Percentiles rank a stretch among this genome's conserved stretches.
These are phyloP conservation scores for Nematocida sp. DNA, from an alignment of 371 early-diverging fungal species.

Conservation along the genomic window DNA sequence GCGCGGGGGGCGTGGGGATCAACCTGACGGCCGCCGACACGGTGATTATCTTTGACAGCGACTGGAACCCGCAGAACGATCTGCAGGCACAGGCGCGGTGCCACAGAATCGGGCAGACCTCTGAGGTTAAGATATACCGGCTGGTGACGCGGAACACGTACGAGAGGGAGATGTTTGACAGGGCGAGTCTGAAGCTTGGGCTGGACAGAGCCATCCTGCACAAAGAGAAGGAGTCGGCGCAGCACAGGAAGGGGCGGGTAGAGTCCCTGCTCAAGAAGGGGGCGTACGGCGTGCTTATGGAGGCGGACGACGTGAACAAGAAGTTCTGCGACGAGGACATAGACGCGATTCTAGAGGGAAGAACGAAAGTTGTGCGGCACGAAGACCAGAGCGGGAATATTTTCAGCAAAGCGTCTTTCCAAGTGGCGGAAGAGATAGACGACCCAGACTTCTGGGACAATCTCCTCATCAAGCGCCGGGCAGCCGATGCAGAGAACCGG, in stretches of 20 bases:
- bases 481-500: slow-evolving; percentile 60
- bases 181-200: slow-evolving; percentile 81
- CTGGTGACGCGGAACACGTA: slow-evolving; percentile 80
- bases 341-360: slow-evolving; percentile 79
- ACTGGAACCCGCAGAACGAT: slow-evolving; percentile 93
- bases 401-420: slow-evolving; percentile 85
- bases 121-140: slow-evolving; percentile 75
- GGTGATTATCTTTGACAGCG: slow-evolving; percentile 83
- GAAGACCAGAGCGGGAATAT: slow-evolving; percentile 66
- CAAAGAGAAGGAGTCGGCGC: slow-evolving; percentile 62
- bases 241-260: slow-evolving; percentile 60
- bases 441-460: slow-evolving; percentile 95
- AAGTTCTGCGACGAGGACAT: slow-evolving; percentile 88
- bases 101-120: slow-evolving; percentile 87
- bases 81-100: slow-evolving; percentile 83
- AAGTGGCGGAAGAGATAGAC: slow-evolving; percentile 72
- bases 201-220: slow-evolving; percentile 79
- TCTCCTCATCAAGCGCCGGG: slow-evolving; percentile 68
- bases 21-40: slow-evolving; percentile 88
- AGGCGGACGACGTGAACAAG: slow-evolving; percentile 70
- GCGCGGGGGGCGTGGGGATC: slow-evolving; percentile 89
- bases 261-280: slow-evolving; percentile 73
- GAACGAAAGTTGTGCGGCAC: slow-evolving; percentile 77
- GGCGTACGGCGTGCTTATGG: slow-evolving; percentile 70
- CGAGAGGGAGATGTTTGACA: slow-evolving; percentile 88